These are phyloP conservation scores for Pyrenula massariospora DNA, from an alignment of 495 filamentous ascomycete species.

Conservation along the genomic window DNA sequence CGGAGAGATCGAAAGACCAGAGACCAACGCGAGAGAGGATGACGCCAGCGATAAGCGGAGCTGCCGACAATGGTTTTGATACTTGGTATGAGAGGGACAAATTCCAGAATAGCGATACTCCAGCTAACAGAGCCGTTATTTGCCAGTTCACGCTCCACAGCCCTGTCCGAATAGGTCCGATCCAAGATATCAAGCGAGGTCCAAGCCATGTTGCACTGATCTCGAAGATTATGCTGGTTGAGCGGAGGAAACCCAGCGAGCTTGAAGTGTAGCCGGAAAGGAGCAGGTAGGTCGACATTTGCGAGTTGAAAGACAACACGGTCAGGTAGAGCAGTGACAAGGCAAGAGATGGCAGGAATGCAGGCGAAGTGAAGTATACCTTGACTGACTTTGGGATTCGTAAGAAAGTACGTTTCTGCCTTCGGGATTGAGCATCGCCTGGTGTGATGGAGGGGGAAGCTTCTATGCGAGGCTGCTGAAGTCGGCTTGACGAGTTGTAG, in stretches of 20 bases:
- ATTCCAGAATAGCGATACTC: slow-evolving; percentile 20
- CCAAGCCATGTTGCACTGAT: slow-evolving; percentile 37
- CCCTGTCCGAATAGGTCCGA: slow-evolving; percentile 36
- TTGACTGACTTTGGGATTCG: slow-evolving; percentile 6
- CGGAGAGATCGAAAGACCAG: slow-evolving; percentile 45
- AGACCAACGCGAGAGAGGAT: slow-evolving; percentile 41
- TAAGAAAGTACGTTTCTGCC: slow-evolving; percentile 1
- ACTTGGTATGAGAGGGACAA: not conserved
- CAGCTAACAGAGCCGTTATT: slow-evolving; percentile 22
- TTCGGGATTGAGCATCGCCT: too few relatives aligned
- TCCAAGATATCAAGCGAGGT: slow-evolving; percentile 29
- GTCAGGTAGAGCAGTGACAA: slow-evolving; percentile 28
- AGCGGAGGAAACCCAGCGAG: slow-evolving; percentile 27
- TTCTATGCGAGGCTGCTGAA: slow-evolving; percentile 4
- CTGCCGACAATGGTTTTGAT: slow-evolving; percentile 12
- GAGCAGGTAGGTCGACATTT: slow-evolving; percentile 32
- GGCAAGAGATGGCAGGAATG: slow-evolving; percentile 25
- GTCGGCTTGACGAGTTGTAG: slow-evolving; percentile 10
- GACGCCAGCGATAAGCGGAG: slow-evolving; percentile 26
- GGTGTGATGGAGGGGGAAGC: too few relatives aligned
- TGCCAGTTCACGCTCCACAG: slow-evolving; percentile 45
- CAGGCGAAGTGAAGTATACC: slow-evolving; percentile 17
- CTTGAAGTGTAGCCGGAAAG: slow-evolving; percentile 17
- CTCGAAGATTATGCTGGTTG: slow-evolving; percentile 26
- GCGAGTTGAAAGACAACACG: slow-evolving; percentile 25